Base-by-base conservation (phyloP, 805 yeast genomes). In the Nakazawaea holstii region DNA sequence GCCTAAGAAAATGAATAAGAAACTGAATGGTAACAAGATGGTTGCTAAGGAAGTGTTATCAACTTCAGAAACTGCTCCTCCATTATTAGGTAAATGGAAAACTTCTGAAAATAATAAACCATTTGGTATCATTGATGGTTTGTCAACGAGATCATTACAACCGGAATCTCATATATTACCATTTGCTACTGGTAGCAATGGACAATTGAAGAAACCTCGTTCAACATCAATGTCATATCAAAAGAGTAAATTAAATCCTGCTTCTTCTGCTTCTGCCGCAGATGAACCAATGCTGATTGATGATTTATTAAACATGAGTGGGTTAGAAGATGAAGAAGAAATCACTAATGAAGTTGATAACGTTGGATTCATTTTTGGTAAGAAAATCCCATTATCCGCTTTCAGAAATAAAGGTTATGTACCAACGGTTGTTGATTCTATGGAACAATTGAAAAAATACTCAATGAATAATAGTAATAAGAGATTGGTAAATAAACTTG, bases 21-120 rank as follows among this genome's bases (percentile, higher is more conserved):
- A 73, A 48, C 70, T 67, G 49, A 43, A 29, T 11, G 74, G 79
- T 35, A 95, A 95, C 2, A 76, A 86, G 9, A 86, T 88, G 55
- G 84, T 88, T n/a, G 84, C 83, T n/a, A 90, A 92, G 53, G 98
- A 92, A 64, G 88, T 92, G 6, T 77, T 92, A n/a, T 84, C 95
- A 5, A 84, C 95, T 1, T 85, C 87, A 24, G 89, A 91, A 45
- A 80, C 89, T 52, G 70, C 95, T 46, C 97, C 98, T 4, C 99
- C 99, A 2, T 78, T 87, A 27, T 70, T 92, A 49, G 98, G 97
- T 0, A 84, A 96, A 2, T 92, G 97, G 95, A 82, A 85, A 32
- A 84, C 95, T 6, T 79, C 84, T 44, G 77, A 72, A 39, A 79
- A 79, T 44, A 67, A 65, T 48, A 83, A 88, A 57, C 97, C 96